Evolutionary conservation across 2,329 filamentous ascomycete genomes (phyloP).

Genomic region (Esteya vermicola): DNA sequence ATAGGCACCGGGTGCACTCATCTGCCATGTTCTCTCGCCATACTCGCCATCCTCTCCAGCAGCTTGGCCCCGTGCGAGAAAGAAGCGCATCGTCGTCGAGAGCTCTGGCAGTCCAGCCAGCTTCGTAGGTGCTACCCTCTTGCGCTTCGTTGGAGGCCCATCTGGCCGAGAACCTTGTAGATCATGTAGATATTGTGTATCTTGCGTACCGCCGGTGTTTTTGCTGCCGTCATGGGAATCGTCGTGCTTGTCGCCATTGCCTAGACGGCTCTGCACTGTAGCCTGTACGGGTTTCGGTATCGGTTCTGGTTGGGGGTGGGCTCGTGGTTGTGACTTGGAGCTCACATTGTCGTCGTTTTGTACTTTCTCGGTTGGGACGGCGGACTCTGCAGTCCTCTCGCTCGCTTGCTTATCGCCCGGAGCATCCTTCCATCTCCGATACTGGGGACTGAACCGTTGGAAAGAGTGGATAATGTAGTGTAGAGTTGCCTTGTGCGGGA

Average conservation of each 20-base stretch:
- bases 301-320: no score
- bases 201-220: background rate
- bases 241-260: no score
- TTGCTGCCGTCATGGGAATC: no score
- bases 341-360: background rate
- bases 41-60: background rate
- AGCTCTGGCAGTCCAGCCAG: conserved; percentile 5
- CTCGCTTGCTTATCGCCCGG: background rate
- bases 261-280: no score
- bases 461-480: conserved; percentile 43
- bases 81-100: background rate
- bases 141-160: conserved; percentile 15
- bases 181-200: background rate
- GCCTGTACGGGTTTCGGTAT: no score
- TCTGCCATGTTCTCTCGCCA: conserved; percentile 3
- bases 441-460: conserved; percentile 34
- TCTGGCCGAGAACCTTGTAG: no score
- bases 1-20: conserved; percentile 15
- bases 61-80: background rate
- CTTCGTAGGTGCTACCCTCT: conserved; percentile 14
- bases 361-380: no score
- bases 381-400: background rate
- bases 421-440: conserved; percentile 20
- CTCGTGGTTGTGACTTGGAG: no score
- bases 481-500: conserved; percentile 45